Evolutionary conservation across 352 stramenopile genomes (phyloP), one percentile per base, ranked within the genome.

Genomic region (Globisporangium emineosum): DNA sequence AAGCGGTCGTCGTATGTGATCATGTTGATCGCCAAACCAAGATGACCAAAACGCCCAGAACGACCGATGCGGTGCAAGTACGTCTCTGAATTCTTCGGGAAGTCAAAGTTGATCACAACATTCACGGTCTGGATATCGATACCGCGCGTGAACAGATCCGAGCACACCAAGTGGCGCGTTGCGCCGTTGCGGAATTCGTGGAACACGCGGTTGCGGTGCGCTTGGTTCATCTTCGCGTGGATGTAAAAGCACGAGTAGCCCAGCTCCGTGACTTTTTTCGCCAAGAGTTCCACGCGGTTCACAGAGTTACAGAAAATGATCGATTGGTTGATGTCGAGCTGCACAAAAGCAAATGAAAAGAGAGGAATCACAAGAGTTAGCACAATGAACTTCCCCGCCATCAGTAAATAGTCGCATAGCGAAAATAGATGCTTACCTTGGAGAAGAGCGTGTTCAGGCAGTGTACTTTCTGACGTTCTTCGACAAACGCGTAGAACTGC

Each of bases 61-160:
- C 98, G 88, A 68, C 98, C 98, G 67, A 99, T 99, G 53, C 98
- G 93, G 75, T 99, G 98, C 51, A 99, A 81, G 65, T 99, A 99
- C 23, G 97, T 99, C 79, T 99, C 97, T 29, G 91, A 98, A 79
- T 99, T 99, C 78, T 99, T 99, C 13, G 98, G 98, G 75, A 99
- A 99, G 81, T 99, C 98, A 75, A 99, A 99, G 82, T 99, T 99
- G 79, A 99, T 99, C 40, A 99, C 98, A n/a, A 99, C 97, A 73
- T 99, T 99, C 23, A 99, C 98, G 57, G 94, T 98, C 81, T 99
- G 96, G 75, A 99, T 99, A 75, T 99, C 98, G 61, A 99, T 99
- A 74, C 98, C 98, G 59, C 98, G 92, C 56, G 97, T 99, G 75
- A 99, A 99, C 51, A 99, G 79, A 70, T 99, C 98, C 70, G 89